Percentiles rank a stretch among this genome's conserved stretches.
These are phyloP conservation scores for Termitomyces sp. DNA, from an alignment of 768 basidiomycete genomes.

Conservation along the genomic window DNA sequence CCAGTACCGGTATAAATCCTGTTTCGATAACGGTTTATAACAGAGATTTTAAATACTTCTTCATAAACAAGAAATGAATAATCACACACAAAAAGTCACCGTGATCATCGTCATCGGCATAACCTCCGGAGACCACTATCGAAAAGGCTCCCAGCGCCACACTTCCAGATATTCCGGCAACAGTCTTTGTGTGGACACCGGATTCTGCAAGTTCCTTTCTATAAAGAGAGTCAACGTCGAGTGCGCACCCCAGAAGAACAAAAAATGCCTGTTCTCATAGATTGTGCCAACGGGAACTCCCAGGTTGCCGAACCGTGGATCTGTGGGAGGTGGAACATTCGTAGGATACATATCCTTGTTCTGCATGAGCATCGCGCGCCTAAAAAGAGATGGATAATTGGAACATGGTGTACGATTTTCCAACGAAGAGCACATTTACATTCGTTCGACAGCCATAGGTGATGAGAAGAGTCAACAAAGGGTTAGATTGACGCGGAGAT, in stretches of 20 bases:
- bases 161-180: conserved; percentile 31
- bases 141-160: conserved; percentile 30
- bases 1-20: conserved; percentile 38
- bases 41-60: background rate
- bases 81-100: conserved; percentile 29
- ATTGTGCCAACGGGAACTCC: conserved; percentile 17
- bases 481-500: background rate
- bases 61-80: background rate
- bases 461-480: background rate
- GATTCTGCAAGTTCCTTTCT: conserved; percentile 21
- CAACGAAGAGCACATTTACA: conserved; percentile 13
- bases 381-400: background rate
- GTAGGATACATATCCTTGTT: conserved; percentile 15
- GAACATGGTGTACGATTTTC: background rate
- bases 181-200: conserved; percentile 20
- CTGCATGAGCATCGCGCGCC: conserved; percentile 18
- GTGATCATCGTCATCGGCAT: conserved; percentile 34
- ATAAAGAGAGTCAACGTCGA: background rate
- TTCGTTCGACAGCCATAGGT: conserved; percentile 16
- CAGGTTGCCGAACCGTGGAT: conserved; percentile 19
- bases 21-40: background rate
- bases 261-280: conserved; percentile 17
- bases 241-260: background rate
- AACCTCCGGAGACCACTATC: conserved; percentile 32
- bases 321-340: conserved; percentile 5